Evolutionary conservation across 2,329 filamentous ascomycete genomes (phyloP).

Genomic region (Berkeleyomyces basicola): DNA sequence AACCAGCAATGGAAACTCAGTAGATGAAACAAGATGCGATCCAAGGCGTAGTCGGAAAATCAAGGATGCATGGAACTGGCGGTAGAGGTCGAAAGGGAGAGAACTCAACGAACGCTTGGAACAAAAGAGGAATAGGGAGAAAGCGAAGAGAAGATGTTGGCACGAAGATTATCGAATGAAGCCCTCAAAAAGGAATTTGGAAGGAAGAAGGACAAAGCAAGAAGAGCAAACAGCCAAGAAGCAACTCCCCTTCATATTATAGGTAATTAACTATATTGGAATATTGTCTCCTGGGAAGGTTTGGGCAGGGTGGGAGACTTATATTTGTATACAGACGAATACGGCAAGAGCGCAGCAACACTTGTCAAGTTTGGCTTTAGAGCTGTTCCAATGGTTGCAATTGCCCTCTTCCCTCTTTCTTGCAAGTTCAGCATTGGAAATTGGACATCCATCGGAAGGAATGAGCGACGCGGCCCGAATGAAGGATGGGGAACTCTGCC

Average conservation of each 20-base stretch:
- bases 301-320: not conserved
- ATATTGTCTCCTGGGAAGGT: no score
- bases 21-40: constrained; percentile 6
- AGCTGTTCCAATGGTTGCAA: not conserved
- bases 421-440: not conserved
- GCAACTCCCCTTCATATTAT: not conserved
- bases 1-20: not conserved
- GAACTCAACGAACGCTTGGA: not conserved
- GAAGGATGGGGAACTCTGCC: not conserved
- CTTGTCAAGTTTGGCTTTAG: not conserved
- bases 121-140: not conserved
- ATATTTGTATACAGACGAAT: not conserved
- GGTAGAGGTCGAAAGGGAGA: not conserved
- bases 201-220: not conserved
- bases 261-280: not conserved
- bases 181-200: not conserved
- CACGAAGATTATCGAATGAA: not conserved
- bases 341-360: not conserved
- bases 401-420: not conserved
- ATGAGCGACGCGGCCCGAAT: not conserved
- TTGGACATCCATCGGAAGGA: not conserved
- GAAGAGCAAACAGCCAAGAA: not conserved
- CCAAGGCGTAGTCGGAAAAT: not conserved
- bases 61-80: not conserved
- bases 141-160: not conserved